Evolutionary conservation across 1,139 yeast genomes (phyloP).

Genomic region (Kurtzmaniella natalensis): DNA sequence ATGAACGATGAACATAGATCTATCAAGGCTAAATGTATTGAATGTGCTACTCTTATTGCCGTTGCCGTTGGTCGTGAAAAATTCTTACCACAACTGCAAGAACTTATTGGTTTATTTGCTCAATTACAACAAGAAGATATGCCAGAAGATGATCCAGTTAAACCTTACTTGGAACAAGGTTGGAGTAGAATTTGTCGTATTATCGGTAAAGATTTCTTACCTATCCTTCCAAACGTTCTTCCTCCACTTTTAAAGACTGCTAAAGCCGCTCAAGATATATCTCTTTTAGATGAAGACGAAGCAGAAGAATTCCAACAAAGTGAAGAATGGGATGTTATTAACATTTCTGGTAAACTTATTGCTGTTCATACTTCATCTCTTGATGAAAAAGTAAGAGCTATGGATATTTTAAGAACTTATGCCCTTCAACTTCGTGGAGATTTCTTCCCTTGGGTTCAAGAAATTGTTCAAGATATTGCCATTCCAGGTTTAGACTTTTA

Average conservation of each 20-base stretch:
- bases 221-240: constrained; percentile 82
- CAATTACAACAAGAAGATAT: constrained; percentile 59
- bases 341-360: constrained; percentile 84
- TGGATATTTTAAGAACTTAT: constrained; percentile 83
- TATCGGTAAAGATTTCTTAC: constrained; percentile 80
- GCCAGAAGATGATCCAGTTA: constrained; percentile 79
- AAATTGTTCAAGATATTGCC: constrained; percentile 73
- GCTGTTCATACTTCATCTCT: constrained; percentile 91
- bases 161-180: constrained; percentile 84
- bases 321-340: constrained; percentile 95
- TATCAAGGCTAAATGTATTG: constrained; percentile 89
- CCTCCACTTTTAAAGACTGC: constrained; percentile 86
- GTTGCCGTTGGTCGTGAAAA: constrained; percentile 95
- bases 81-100: constrained; percentile 71
- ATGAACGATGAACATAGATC: constrained; percentile 76
- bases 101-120: constrained; percentile 69
- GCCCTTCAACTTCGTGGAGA: constrained; percentile 80
- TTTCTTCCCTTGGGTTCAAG: constrained; percentile 80
- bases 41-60: constrained; percentile 91
- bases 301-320: constrained; percentile 76
- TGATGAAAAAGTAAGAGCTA: constrained; percentile 90
- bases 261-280: constrained; percentile 83
- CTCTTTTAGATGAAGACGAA: constrained; percentile 84
- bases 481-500: constrained; percentile 88
- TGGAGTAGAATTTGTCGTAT: constrained; percentile 94